A percentile compares a stretch with the other conserved stretches of the same genome.
Conservation (phyloP, 129 eudicot species). For the Centaurea solstitialis region DNA sequence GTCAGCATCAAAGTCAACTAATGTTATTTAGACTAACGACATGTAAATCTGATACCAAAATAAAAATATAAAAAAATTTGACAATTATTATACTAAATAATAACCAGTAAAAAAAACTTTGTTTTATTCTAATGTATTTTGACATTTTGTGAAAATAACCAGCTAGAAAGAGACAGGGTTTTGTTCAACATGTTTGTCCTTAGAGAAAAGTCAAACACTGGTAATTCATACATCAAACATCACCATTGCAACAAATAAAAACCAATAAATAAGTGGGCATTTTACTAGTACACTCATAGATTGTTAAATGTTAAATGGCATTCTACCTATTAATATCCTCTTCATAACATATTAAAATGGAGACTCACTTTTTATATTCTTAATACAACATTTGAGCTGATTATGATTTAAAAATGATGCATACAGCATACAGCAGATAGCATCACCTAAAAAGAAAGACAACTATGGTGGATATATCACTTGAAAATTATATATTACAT, state of each 20-base stretch:
- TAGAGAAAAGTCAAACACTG: not conserved
- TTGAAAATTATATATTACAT: constrained; percentile 11
- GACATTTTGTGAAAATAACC: not conserved
- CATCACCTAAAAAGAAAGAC: not conserved
- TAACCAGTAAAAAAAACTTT: not conserved
- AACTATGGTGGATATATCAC: constrained; percentile 1
- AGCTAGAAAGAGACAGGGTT: too few species aligned
- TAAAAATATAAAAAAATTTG: not conserved
- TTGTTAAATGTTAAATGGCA: too few species aligned
- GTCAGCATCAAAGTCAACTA: not conserved
- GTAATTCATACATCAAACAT: not conserved
- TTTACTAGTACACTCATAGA: too few species aligned
- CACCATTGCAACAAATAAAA: not conserved
- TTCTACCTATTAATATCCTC: too few species aligned
- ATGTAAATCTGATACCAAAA: not conserved
- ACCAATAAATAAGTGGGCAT: too few species aligned
- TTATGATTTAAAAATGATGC: too few species aligned
- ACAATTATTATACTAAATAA: not conserved
- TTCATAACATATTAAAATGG: too few species aligned
- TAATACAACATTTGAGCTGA: too few species aligned
- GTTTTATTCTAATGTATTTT: not conserved
- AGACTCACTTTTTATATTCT: too few species aligned
- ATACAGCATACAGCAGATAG: too few species aligned
- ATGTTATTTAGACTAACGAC: not conserved
- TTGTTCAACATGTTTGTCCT: not conserved